Conservation (phyloP, 345 rosid genomes). For the Hypericum androsaemum region DNA sequence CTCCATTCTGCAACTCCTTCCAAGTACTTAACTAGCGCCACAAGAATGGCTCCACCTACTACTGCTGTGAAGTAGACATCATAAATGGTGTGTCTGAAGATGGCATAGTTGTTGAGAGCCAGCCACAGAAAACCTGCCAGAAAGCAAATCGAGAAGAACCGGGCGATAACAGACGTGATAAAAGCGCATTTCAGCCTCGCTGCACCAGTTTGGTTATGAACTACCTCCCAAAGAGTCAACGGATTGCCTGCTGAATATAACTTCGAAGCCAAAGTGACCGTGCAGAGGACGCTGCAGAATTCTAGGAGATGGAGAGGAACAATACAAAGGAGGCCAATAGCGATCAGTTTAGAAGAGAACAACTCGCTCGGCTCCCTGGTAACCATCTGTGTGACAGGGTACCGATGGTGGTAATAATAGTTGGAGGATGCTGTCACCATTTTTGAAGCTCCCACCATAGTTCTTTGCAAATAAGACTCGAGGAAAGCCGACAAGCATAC, state of each 20-base stretch:
- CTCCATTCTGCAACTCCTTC: background rate
- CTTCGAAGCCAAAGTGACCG: background rate
- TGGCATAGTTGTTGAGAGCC: background rate
- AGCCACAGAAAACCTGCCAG: background rate
- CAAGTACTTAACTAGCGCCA: background rate
- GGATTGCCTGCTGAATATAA: background rate
- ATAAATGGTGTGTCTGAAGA: background rate
- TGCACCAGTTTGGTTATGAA: background rate
- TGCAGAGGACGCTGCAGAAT: slow-evolving; percentile 5
- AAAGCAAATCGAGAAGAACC: background rate
- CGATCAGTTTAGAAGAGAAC: slow-evolving; percentile 8
- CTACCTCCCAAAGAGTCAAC: slow-evolving; percentile 6
- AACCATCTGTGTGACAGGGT: slow-evolving; percentile 2
- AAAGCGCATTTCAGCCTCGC: background rate
- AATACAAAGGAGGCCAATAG: slow-evolving; percentile 11
- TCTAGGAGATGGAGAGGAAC: slow-evolving; percentile 22
- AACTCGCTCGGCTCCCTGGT: background rate
- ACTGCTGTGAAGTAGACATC: background rate
- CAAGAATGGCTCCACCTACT: background rate
- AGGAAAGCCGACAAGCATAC: slow-evolving; percentile 17
- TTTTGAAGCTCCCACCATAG: background rate
- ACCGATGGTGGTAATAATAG: background rate
- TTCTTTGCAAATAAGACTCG: slow-evolving; percentile 18
- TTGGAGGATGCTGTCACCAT: background rate
- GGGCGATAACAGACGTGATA: background rate